A percentile compares a stretch with the other conserved stretches of the same genome.
These are phyloP conservation scores for Colletotrichum melonis DNA, from an alignment of 2,329 filamentous ascomycete genomes.

Conservation along the genomic window DNA sequence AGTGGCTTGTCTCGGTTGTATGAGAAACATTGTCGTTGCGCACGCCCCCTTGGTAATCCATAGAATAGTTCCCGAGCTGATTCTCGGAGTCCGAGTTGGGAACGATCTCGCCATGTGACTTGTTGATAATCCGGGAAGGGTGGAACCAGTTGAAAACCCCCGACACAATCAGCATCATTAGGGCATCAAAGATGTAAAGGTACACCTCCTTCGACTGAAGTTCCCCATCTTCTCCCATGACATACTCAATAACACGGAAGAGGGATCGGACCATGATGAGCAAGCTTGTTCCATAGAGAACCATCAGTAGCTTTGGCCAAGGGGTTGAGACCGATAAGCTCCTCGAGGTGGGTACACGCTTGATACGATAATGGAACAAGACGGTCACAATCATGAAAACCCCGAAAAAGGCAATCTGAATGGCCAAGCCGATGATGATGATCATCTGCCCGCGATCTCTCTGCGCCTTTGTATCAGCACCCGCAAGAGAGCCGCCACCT, in stretches of 20 bases:
- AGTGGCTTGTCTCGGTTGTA: not conserved
- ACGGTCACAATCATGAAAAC: conserved; percentile 62
- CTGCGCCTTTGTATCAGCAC: conserved; percentile 35
- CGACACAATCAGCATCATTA: conserved; percentile 45
- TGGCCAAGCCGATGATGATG: conserved; percentile 61
- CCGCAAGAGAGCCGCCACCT: conserved; percentile 35
- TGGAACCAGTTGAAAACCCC: conserved; percentile 33
- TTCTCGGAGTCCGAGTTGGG: not conserved
- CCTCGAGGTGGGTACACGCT: conserved; percentile 7
- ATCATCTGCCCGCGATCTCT: conserved; percentile 54
- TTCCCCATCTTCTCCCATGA: conserved; percentile 46
- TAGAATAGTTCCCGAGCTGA: not conserved
- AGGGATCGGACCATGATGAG: conserved; percentile 56
- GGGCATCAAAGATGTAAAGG: conserved; percentile 52
- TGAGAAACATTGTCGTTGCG: not conserved
- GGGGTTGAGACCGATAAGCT: conserved; percentile 39
- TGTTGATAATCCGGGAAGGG: conserved; percentile 31
- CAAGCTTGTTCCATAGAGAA: conserved; percentile 40
- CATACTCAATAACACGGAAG: conserved; percentile 56
- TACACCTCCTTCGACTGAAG: conserved; percentile 48
- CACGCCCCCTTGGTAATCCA: not conserved
- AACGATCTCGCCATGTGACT: not conserved
- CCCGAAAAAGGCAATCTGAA: conserved; percentile 67
- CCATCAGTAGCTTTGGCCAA: conserved; percentile 43
- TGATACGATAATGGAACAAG: conserved; percentile 55